Base-by-base conservation (phyloP, 768 basidiomycete genomes). In the Thelephora ganbajun region DNA sequence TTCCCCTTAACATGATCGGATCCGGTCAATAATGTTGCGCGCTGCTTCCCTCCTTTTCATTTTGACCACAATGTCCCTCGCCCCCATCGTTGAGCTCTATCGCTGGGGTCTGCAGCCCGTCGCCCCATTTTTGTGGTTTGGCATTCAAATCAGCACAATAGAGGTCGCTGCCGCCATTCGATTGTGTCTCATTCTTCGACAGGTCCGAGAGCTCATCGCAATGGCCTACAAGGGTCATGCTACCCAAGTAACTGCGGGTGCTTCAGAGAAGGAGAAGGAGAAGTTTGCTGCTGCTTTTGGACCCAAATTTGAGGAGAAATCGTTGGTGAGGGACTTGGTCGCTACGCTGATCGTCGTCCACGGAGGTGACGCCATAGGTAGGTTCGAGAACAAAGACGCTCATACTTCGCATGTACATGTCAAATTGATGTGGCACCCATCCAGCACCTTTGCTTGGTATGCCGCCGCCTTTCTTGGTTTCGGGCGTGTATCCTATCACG, bases 391-490 rank as follows among this genome's bases (percentile, higher is more conserved):
- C 13, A 35, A 2, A 11, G 35, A 35, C 33, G 11, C 23, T 9
- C 26, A 30, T 30, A 30, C 9, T 30, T n/a, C 9, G 26, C 9
- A 9, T 30, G 12, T 48, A 18, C 44, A 2, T 34, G 47, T 44
- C 12, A 19, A 20, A 11, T 20, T 19, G 9, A 41, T n/a, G 16
- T 51, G 44, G 43, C 50, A 35, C 46, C 36, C 42, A 14, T 44
- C 12, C 54, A 85, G 83, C 71, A 11, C 78, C 83, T 33, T 66
- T 79, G 26, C 66, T 88, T 47, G 73, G 80, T 3, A 54, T 74
- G 23, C 71, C 84, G 1, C 77, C 86, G 0, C 89, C 87, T 7
- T 92, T 91, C 66, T 75, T 92, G 71, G 51, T 78, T n/a, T 83
- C 81, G 0, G 80, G 81, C 1, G 69, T 74, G 6, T 69, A 77